phyloP scores from a whole-genome alignment of 2,329 filamentous ascomycete species.

The Nigrospora sphaerica region DNA sequence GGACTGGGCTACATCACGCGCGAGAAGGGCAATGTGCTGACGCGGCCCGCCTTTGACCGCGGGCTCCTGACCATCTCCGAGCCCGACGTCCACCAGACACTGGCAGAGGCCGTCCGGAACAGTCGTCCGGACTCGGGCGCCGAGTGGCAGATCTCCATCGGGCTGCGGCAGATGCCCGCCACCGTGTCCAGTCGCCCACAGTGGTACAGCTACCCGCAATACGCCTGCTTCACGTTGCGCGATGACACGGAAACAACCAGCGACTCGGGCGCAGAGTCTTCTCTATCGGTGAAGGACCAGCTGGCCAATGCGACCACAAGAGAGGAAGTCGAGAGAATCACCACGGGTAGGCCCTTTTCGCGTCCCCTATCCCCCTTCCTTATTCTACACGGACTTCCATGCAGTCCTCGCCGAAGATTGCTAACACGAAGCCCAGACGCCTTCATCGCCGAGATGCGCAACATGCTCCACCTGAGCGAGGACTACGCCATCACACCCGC shows the following conservation, averaged over 20 bases:
- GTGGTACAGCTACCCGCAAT: neutral
- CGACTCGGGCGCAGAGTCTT: neutral
- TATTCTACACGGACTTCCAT: no score
- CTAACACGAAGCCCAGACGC: neutral
- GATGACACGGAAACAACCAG: neutral
- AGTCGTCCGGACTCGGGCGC: neutral
- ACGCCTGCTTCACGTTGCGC: neutral
- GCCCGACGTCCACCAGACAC: neutral
- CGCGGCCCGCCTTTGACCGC: neutral
- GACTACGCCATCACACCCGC: neutral
- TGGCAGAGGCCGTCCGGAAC: neutral
- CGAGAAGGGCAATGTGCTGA: neutral
- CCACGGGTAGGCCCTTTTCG: neutral
- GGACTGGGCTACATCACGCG: slow-evolving; percentile 11
- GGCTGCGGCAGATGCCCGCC: neutral
- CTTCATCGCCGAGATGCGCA: neutral
- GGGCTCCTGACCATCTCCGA: neutral
- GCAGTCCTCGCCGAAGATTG: no score
- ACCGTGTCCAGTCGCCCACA: neutral
- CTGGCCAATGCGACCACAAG: neutral
- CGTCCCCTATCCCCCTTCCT: neutral
- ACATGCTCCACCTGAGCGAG: neutral
- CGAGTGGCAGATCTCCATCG: neutral
- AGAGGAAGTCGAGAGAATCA: neutral
- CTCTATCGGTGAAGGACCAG: neutral